A percentile compares a stretch with the other conserved stretches of the same genome.
These are phyloP conservation scores for Trifolium repens DNA, from an alignment of 306 rosid species.

Conservation along the genomic window DNA sequence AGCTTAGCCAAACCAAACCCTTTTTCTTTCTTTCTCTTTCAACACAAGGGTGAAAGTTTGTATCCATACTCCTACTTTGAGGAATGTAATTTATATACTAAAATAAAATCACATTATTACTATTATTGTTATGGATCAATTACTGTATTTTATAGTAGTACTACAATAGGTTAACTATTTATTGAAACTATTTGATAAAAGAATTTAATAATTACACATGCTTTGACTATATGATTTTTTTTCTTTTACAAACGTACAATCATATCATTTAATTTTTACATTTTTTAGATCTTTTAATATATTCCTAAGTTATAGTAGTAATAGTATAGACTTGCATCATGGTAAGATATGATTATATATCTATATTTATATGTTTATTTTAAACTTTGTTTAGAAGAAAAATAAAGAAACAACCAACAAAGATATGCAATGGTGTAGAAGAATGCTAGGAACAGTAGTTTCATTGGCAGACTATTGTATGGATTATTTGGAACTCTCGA, in stretches of 20 bases:
- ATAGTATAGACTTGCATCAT: neutral
- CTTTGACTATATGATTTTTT: neutral
- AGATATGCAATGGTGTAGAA: too few species aligned
- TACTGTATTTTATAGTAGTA: neutral
- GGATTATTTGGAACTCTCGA: too few species aligned
- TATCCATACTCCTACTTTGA: neutral
- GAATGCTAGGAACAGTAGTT: too few species aligned
- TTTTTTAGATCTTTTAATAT: too few species aligned
- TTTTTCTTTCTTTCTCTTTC: conserved; percentile 10
- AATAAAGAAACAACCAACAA: too few species aligned
- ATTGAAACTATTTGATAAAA: neutral
- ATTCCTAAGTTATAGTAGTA: neutral
- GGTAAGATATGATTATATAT: neutral
- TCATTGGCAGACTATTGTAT: too few species aligned
- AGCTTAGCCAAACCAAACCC: conserved; percentile 41
- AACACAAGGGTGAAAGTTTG: neutral
- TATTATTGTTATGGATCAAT: neutral
- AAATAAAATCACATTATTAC: neutral
- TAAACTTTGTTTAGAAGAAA: too few species aligned
- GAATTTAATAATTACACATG: conserved; percentile 1
- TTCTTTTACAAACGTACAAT: neutral
- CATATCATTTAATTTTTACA: neutral
- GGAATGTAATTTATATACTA: neutral
- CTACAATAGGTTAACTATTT: neutral
- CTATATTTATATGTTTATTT: neutral